Evolutionary conservation across 2,329 filamentous ascomycete genomes (phyloP).

Genomic region (Tolypocladium inflatum): DNA sequence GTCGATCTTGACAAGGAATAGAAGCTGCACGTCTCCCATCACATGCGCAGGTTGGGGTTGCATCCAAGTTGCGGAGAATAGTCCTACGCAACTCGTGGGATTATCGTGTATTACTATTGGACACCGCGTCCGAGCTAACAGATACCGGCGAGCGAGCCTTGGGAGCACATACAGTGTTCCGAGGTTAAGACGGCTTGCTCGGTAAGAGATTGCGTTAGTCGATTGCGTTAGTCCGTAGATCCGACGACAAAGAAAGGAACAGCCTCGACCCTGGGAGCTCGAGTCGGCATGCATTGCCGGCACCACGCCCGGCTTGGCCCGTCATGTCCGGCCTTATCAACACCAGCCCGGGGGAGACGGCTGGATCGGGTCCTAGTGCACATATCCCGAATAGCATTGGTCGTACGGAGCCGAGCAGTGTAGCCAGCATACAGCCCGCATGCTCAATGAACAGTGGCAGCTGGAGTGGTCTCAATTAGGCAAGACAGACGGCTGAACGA

Average conservation of each 20-base stretch:
- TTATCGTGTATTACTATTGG: not conserved
- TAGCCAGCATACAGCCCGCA: not conserved
- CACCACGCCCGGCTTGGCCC: not conserved
- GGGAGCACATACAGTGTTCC: not conserved
- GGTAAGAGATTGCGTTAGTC: not conserved
- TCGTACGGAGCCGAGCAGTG: not conserved
- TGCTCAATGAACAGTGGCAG: not conserved
- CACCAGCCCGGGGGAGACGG: not conserved
- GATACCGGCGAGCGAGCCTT: not conserved
- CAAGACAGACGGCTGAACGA: not conserved
- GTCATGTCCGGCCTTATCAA: not conserved
- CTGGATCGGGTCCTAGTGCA: not conserved
- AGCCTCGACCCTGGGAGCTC: not conserved
- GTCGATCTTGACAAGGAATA: not conserved
- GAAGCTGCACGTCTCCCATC: not conserved
- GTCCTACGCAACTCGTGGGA: not conserved
- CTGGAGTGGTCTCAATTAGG: not conserved
- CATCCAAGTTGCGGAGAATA: not conserved
- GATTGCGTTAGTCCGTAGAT: not conserved
- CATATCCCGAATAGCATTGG: not conserved
- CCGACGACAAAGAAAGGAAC: not conserved
- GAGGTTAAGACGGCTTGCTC: not conserved
- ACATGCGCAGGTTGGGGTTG: not conserved
- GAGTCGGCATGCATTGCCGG: not conserved
- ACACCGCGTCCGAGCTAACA: not conserved